These are phyloP conservation scores for Globisporangium paddicum DNA, from an alignment of 352 stramenopile species.

Conservation along the genomic window DNA sequence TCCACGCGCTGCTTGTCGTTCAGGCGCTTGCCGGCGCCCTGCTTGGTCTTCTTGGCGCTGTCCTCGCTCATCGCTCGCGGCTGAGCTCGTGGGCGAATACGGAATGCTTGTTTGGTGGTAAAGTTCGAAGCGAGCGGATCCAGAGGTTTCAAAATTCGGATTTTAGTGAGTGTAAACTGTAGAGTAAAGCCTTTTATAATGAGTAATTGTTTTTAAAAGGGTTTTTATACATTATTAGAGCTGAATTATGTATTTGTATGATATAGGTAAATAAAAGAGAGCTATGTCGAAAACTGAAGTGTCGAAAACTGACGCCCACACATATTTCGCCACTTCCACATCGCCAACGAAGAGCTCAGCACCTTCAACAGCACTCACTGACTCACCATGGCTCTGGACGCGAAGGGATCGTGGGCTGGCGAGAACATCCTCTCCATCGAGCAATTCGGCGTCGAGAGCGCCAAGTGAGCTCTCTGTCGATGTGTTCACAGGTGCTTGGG, in stretches of 20 bases:
- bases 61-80: slow-evolving; percentile 25
- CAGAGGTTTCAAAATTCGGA: background rate
- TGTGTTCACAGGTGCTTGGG: background rate
- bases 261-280: background rate
- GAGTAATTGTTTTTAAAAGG: background rate
- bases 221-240: no score
- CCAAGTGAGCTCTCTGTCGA: slow-evolving; percentile 36
- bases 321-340: slow-evolving; percentile 3
- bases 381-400: slow-evolving; percentile 45
- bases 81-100: background rate
- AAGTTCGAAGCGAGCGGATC: background rate
- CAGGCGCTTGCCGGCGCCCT: slow-evolving; percentile 66
- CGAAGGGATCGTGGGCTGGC: slow-evolving; percentile 52
- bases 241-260: no score
- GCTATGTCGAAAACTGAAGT: no score
- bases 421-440: slow-evolving; percentile 77
- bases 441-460: slow-evolving; percentile 72
- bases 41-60: slow-evolving; percentile 56
- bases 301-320: background rate
- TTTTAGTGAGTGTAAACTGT: background rate
- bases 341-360: slow-evolving; percentile 10
- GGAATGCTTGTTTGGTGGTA: background rate
- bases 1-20: slow-evolving; percentile 81
- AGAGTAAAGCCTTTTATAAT: background rate
- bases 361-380: background rate